Conservation (phyloP, 176 grass and related monocot genomes). For the Phragmites australis region DNA sequence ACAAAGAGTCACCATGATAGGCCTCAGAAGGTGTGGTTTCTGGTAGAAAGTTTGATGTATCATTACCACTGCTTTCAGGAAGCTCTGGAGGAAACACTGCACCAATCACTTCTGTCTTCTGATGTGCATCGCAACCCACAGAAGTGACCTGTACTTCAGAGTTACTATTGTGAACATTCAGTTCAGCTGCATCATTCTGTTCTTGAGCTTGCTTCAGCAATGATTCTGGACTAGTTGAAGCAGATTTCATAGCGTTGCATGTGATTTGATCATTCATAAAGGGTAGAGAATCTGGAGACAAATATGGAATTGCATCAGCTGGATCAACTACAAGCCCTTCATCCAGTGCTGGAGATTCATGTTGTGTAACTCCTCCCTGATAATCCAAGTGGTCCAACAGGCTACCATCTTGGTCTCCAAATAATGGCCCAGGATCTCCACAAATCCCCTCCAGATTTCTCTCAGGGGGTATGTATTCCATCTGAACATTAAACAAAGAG, state of each 20-base stretch:
- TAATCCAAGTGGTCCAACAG: slow-evolving; percentile 56
- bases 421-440: slow-evolving; percentile 54
- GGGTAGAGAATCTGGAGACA: slow-evolving; percentile 38
- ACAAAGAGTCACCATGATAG: slow-evolving; percentile 55
- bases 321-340: slow-evolving; percentile 45
- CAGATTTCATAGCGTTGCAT: slow-evolving; percentile 42
- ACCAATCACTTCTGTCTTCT: slow-evolving; percentile 41
- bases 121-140: slow-evolving; percentile 38
- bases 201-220: slow-evolving; percentile 44
- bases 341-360: slow-evolving; percentile 47
- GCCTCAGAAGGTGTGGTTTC: slow-evolving; percentile 46
- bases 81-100: slow-evolving; percentile 21
- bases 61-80: slow-evolving; percentile 52
- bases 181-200: slow-evolving; percentile 40
- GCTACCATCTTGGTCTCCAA: slow-evolving; percentile 47
- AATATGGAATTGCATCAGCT: slow-evolving; percentile 36
- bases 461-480: slow-evolving; percentile 65
- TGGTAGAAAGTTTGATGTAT: slow-evolving; percentile 40
- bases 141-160: slow-evolving; percentile 34
- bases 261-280: slow-evolving; percentile 54
- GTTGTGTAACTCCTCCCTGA: slow-evolving; percentile 42
- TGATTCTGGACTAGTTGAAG: slow-evolving; percentile 41
- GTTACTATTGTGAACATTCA: slow-evolving; percentile 36
- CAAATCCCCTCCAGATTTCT: slow-evolving; percentile 54
- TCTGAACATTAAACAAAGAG: slow-evolving; percentile 39